Evolutionary conservation across 352 stramenopile genomes (phyloP), one percentile per base, ranked within the genome.

Genomic region (Lagenidium giganteum): DNA sequence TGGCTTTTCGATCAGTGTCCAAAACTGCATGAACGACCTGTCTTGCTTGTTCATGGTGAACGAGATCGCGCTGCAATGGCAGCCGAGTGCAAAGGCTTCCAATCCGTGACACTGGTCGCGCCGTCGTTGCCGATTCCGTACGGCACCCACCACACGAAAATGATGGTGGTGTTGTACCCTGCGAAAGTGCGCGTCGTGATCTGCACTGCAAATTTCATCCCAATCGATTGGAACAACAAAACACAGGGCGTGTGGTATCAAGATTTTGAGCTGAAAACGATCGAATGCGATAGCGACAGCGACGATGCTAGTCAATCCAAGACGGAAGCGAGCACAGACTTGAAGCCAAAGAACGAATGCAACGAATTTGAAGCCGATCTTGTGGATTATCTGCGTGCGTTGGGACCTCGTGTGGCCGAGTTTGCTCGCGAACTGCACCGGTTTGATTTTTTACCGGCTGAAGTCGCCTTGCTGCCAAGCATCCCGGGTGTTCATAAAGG

Each of bases 91-190:
- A 49, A 42, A 2, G 48, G 51, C n/a, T 88, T 76, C 48, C 7
- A 54, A 17, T 87, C 89, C 51, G 66, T 89, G 30, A 81, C 57
- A 23, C 44, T 65, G 8, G 60, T 90, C 4, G 62, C 71, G n/a
- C 83, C 83, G 12, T 66, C 64, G 8, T 61, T 93, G 27, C 77
- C 80, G 8, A 90, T 93, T 42, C 66, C 80, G 3, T 94, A 89
- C 52, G 83, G 83, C 8, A 91, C 75, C 17, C 82, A 95, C 59
- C 83, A 95, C 54, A 90, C 80, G 1, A 95, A 95, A 41, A 92
- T 90, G 72, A 57, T 92, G 49, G 72, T 90, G 14, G 57, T 85
- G 5, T 44, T 91, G 22, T 87, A 85, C 43, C 45, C 63, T 9
- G 51, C 60, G 0, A 75, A 76, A 33, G 73, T 90, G 26, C 74